Conservation (phyloP, 352 stramenopile genomes). For the Phytopythium chamaehyphon region DNA sequence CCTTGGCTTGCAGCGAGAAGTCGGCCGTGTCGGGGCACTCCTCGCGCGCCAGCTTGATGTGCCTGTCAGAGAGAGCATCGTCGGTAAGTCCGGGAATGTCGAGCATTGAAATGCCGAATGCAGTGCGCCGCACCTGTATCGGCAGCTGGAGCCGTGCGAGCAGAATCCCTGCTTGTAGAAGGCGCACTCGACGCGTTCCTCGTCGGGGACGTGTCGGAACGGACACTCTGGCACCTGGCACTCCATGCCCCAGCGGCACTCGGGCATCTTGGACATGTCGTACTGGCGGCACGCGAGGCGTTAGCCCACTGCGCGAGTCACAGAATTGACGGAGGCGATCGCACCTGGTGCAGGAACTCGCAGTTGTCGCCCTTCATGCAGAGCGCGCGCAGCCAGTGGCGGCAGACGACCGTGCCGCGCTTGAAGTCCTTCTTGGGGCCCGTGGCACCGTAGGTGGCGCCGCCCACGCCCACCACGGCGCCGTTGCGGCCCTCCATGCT, state of each 20-base stretch:
- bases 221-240: constrained; percentile 97
- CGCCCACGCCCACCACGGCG: constrained; percentile 35
- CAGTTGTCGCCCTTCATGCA: constrained; percentile 98
- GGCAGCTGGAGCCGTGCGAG: constrained; percentile 94
- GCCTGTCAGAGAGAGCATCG: constrained; percentile 27
- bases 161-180: constrained; percentile 99
- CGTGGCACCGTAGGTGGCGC: constrained; percentile 26
- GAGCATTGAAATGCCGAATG: neutral
- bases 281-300: constrained; percentile 47
- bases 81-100: neutral
- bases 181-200: constrained; percentile 95
- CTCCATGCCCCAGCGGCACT: constrained; percentile 96
- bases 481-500: constrained; percentile 34
- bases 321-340: neutral
- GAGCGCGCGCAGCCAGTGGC: constrained; percentile 96
- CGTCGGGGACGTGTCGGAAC: constrained; percentile 95
- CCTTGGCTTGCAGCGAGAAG: constrained; percentile 92
- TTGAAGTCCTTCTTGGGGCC: constrained; percentile 85
- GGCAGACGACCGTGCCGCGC: constrained; percentile 94
- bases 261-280: constrained; percentile 96
- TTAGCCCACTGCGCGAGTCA: neutral
- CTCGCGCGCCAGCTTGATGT: constrained; percentile 91
- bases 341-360: constrained; percentile 91
- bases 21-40: constrained; percentile 93
- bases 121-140: constrained; percentile 68